Conservation (phyloP, 768 basidiomycete species). For the Tremella yokohamensis region DNA sequence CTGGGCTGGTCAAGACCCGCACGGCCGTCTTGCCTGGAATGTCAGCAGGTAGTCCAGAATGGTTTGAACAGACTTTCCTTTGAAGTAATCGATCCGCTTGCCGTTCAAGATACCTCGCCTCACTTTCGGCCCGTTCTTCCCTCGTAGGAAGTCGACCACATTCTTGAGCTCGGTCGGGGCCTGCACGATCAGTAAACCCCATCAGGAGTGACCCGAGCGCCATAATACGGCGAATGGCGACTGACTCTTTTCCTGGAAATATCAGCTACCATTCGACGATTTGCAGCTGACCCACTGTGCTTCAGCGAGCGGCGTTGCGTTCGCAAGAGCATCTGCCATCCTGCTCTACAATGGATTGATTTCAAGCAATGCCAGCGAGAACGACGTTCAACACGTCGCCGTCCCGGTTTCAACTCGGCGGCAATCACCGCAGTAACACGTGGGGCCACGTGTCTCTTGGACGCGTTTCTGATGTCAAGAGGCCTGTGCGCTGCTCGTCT, state of each 20-base stretch:
- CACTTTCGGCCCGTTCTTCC: constrained; percentile 80
- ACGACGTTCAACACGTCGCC: no score
- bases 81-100: constrained; percentile 96
- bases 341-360: background rate
- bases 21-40: constrained; percentile 80
- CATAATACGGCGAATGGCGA: background rate
- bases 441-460: no score
- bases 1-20: constrained; percentile 85
- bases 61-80: constrained; percentile 62
- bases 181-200: constrained; percentile 13
- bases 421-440: no score
- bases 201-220: background rate
- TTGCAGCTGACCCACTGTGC: constrained; percentile 39
- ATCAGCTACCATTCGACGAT: background rate
- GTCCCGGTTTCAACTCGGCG: no score
- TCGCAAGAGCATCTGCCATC: constrained; percentile 8
- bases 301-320: constrained; percentile 42
- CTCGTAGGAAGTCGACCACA: constrained; percentile 81
- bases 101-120: constrained; percentile 87
- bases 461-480: no score
- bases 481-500: no score
- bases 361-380: no score
- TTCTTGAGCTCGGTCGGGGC: constrained; percentile 76
- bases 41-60: background rate
- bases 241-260: constrained; percentile 37